Base-by-base conservation (phyloP, 139 green algal species). In the Edaphochlamys debaryana region DNA sequence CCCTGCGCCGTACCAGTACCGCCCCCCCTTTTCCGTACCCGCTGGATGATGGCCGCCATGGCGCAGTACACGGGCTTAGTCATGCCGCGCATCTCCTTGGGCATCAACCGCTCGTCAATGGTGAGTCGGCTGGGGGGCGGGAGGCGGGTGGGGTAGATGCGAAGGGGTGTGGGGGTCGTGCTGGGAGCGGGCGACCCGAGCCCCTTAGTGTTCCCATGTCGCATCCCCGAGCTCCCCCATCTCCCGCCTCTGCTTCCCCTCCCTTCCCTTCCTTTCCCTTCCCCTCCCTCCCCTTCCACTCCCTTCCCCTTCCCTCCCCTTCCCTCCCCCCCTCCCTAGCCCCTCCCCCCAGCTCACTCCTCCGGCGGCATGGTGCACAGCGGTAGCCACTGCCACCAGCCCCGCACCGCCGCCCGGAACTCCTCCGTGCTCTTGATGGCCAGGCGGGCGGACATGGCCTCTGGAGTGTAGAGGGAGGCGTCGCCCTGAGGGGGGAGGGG, bases 41-140 rank as follows among this genome's bases (percentile, higher is more conserved):
- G 48, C 64, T 82, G 76, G 22, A 82, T 82, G 32, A 82, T 37
- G 5, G 42, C 42, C 25, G 76, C 76, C 76, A 82, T 82, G 76
- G 76, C 76, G 76, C 76, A 82, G 60, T 82, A 82, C 32, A 82
- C 63, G 41, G 76, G 76, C 76, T 82, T 82, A 32, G 76, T 82
- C 63, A 73, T 82, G 42, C 76, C 76, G 8, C 76, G 62, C 63
- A 74, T 64, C 34, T 82, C 76, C 4, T 15, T 7, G 4, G 76
- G 42, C 63, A 82, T 64, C 76, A 82, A 11, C 76, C 38, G 48
- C 76, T 82, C 76, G 29, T 82, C 76, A 0, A 66, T 42, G 20
- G 76, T 67, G 7, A 73, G 1, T 15, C 75, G 75, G 40, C 75
- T 81, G 75, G 0, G 36, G 8, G 3, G 34, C 9, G 36, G 36